These are phyloP conservation scores for Xylaria longipes DNA, from an alignment of 495 filamentous ascomycete species.

Conservation along the genomic window DNA sequence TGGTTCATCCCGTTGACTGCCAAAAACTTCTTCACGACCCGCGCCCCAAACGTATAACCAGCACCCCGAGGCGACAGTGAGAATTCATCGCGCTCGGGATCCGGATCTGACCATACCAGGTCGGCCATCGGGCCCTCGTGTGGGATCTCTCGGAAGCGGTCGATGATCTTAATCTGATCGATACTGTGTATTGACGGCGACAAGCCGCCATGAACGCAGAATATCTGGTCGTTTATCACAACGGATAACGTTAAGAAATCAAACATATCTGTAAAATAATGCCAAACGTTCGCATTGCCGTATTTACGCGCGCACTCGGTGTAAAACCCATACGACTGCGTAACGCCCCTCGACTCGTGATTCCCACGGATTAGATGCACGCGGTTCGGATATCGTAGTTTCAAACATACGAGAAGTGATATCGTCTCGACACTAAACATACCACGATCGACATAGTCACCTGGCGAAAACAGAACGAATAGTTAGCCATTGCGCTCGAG, in stretches of 20 bases:
- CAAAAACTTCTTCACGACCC: constrained; percentile 96
- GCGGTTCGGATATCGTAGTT: constrained; percentile 88
- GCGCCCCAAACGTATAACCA: constrained; percentile 95
- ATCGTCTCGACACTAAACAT: constrained; percentile 98
- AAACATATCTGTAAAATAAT: constrained; percentile 99
- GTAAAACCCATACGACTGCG: constrained; percentile 98
- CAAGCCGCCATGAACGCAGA: constrained; percentile 95
- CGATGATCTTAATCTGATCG: constrained; percentile 99
- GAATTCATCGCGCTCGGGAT: constrained; percentile 95
- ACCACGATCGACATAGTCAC: constrained; percentile 96
- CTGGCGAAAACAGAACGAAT: constrained; percentile 47
- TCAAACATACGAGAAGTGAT: constrained; percentile 91
- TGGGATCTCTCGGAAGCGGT: constrained; percentile 96
- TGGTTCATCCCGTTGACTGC: constrained; percentile 97
- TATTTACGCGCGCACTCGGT: constrained; percentile 98
- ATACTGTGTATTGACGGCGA: constrained; percentile 97
- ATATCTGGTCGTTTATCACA: constrained; percentile 98
- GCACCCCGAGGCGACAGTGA: constrained; percentile 90
- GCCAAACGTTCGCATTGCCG: constrained; percentile 97
- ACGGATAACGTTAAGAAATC: constrained; percentile 96
- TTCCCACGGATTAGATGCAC: constrained; percentile 95
- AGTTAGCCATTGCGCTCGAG: constrained; percentile 8
- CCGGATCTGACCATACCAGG: constrained; percentile 96
- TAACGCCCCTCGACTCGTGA: constrained; percentile 96
- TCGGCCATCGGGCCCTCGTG: constrained; percentile 99